These are phyloP conservation scores for Dendrobium chrysotoxum DNA, from an alignment of 106 monocot species.

Conservation along the genomic window DNA sequence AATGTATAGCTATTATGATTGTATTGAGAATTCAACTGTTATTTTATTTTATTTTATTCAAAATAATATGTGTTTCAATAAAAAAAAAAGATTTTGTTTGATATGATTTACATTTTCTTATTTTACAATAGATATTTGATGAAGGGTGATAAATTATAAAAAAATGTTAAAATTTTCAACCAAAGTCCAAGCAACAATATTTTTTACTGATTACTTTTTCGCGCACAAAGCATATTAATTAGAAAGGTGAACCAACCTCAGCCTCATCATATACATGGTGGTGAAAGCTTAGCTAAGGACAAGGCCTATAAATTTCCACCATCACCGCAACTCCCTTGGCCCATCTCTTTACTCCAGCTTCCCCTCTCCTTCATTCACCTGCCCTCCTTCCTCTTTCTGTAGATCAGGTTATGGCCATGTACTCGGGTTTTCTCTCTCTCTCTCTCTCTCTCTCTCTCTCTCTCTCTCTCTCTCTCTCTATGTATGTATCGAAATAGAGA, in stretches of 20 bases:
- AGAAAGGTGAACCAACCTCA: neutral
- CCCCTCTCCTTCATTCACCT: neutral
- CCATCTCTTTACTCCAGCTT: neutral
- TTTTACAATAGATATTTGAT: too few species aligned
- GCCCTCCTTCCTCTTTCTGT: neutral
- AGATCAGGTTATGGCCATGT: neutral
- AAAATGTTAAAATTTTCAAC: neutral
- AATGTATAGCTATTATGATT: too few species aligned
- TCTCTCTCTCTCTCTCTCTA: neutral
- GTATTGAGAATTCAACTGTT: too few species aligned
- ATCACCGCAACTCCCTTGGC: neutral
- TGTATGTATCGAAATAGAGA: neutral
- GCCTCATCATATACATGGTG: neutral
- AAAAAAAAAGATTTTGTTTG: too few species aligned
- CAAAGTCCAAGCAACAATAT: neutral
- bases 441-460: neutral
- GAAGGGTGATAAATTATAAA: neutral
- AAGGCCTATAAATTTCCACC: slow-evolving; percentile 6
- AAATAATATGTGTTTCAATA: too few species aligned
- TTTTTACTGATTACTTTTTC: neutral
- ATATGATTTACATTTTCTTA: too few species aligned
- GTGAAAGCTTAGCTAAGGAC: neutral
- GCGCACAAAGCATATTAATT: neutral
- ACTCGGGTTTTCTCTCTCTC: neutral
- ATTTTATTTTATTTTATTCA: too few species aligned